Base-by-base conservation (phyloP, 1,284 basidiomycete genomes). In the Erythrobasidium hasegawianum region DNA sequence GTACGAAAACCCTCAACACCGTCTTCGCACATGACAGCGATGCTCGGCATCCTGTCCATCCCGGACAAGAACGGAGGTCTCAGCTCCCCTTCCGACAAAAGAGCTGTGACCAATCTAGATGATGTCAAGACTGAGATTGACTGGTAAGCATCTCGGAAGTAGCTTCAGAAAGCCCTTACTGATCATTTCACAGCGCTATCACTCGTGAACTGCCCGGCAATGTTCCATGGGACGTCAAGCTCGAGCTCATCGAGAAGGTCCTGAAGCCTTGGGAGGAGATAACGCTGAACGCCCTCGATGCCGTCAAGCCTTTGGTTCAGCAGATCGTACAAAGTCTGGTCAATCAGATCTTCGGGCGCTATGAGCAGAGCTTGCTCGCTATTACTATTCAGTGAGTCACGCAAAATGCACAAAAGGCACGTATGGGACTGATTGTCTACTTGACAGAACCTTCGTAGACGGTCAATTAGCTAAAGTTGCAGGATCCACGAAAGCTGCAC, bases 21-120 rank as follows among this genome's bases (percentile, higher is more conserved):
- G n/a, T n/a, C n/a, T n/a, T n/a, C n/a, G n/a, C n/a, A n/a, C n/a
- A 87, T 87, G 85, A 84, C 87, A 0, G 82, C 84, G 47, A 84
- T 86, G 2, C 79, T 85, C 0, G 87, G 85, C 0, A 88, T 88
- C 70, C 88, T 86, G 75, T 79, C 81, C 68, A 79, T 82, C 2
- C 72, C 80, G 1, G 81, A 39, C 85, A 87, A 80, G 83, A 85
- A 85, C 66, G 9, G 70, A 68, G 24, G 11, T 27, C 55, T 5
- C 18, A 16, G 40, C n/a, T 13, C 16, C 7, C 49, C n/a, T 27
- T 14, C 54, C 40, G 13, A 14, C 65, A 29, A 67, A n/a, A 20
- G 1, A 14, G 2, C 39, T 38, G n/a, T n/a, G n/a, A n/a, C 22
- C 8, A 40, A n/a, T 57, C 38, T 64, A 22, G 41, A 38, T n/a